Evolutionary conservation across 2,329 filamentous ascomycete species (phyloP).

Genomic region (Colletotrichum salicis): DNA sequence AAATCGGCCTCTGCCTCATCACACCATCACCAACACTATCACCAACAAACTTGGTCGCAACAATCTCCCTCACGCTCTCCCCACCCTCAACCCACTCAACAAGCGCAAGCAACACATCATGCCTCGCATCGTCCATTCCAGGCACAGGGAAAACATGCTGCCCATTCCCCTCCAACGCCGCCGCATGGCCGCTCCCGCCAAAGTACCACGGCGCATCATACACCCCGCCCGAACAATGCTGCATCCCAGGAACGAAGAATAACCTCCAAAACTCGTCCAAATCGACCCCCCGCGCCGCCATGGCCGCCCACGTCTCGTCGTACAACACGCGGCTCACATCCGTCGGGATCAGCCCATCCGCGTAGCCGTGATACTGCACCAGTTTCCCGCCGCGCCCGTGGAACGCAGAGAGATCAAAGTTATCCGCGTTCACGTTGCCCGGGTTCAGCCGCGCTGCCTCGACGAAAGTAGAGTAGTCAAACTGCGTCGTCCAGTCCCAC

Average conservation of each 20-base stretch:
- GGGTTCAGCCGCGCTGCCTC: constrained; percentile 44
- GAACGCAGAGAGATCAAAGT: constrained; percentile 52
- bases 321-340: constrained; percentile 62
- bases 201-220: constrained; percentile 50
- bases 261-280: constrained; percentile 57
- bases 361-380: constrained; percentile 57
- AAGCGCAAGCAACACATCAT: constrained; percentile 50
- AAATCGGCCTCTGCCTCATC: constrained; percentile 15
- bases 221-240: constrained; percentile 54
- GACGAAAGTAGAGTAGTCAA: constrained; percentile 40
- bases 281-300: constrained; percentile 44
- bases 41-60: constrained; percentile 43
- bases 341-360: constrained; percentile 53
- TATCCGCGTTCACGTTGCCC: constrained; percentile 51
- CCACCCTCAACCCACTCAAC: constrained; percentile 51
- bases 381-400: constrained; percentile 55
- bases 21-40: constrained; percentile 8
- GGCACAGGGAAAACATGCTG: constrained; percentile 46
- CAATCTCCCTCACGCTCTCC: constrained; percentile 42
- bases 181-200: constrained; percentile 39
- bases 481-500: constrained; percentile 52
- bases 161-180: constrained; percentile 41
- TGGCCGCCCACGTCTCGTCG: constrained; percentile 55
- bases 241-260: constrained; percentile 62
- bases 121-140: constrained; percentile 46